Conservation (phyloP, 768 basidiomycete genomes). For the Auricularia sp. region DNA sequence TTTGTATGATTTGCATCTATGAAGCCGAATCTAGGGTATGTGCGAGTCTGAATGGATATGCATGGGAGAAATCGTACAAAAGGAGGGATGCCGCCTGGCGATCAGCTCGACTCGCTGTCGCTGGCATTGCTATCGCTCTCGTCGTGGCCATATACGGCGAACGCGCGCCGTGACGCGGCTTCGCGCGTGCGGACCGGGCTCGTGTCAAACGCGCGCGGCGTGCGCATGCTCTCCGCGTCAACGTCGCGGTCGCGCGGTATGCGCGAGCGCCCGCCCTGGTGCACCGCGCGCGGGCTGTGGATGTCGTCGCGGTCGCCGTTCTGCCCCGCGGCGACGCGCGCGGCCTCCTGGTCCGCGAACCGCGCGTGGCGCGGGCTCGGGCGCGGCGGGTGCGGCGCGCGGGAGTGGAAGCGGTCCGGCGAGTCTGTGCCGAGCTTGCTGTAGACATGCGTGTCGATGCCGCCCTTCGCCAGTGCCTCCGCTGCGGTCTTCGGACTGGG, state of each 20-base stretch:
- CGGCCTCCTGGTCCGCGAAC: constrained; percentile 27
- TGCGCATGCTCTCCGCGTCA: constrained; percentile 45
- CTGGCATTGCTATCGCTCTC: constrained; percentile 81
- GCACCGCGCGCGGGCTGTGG: constrained; percentile 24
- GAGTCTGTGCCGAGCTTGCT: constrained; percentile 44
- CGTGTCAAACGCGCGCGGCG: constrained; percentile 44
- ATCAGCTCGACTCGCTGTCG: constrained; percentile 40
- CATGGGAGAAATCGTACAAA: no score
- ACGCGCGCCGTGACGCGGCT: constrained; percentile 36
- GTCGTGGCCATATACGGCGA: constrained; percentile 82
- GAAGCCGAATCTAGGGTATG: neutral
- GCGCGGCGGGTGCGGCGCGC: constrained; percentile 37
- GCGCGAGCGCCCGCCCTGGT: constrained; percentile 37
- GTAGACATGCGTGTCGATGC: constrained; percentile 17
- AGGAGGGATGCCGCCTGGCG: no score
- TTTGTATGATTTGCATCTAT: no score
- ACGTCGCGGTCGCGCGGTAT: constrained; percentile 52
- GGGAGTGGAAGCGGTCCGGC: constrained; percentile 44
- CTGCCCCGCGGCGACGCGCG: constrained; percentile 26
- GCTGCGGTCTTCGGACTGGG: constrained; percentile 4
- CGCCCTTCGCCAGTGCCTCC: constrained; percentile 11
- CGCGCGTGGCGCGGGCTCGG: constrained; percentile 39
- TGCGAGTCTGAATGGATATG: neutral
- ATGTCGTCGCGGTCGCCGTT: constrained; percentile 46
- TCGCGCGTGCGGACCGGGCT: constrained; percentile 4